Percentiles rank a stretch among this genome's conserved stretches.
phyloP scores from a whole-genome alignment of 2,329 filamentous ascomycete species.

The Claviceps pusilla region DNA sequence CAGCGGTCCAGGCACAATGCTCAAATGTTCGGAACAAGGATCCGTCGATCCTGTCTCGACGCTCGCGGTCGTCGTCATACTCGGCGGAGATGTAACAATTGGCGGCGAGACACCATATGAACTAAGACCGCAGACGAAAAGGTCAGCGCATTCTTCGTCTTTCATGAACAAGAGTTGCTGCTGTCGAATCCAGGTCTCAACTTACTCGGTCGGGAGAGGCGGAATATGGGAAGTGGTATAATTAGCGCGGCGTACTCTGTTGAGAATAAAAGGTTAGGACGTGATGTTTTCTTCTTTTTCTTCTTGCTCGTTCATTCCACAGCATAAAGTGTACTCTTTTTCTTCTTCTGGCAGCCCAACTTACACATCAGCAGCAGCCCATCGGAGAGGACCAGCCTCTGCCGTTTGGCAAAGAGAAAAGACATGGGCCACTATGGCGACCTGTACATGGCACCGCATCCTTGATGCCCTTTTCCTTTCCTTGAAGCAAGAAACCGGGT shows the following conservation, averaged over 20 bases:
- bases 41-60: background rate
- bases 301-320: background rate
- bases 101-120: background rate
- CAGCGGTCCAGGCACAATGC: too few species aligned
- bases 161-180: too few species aligned
- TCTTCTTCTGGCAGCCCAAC: constrained; percentile 2
- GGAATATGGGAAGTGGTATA: background rate
- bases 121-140: background rate
- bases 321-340: background rate
- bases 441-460: constrained; percentile 4
- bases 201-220: background rate
- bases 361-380: constrained; percentile 18
- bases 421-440: constrained; percentile 13
- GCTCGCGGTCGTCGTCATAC: background rate
- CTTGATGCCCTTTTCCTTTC: background rate
- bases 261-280: background rate
- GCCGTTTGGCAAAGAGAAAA: constrained; percentile 15
- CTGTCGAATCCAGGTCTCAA: background rate
- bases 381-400: constrained; percentile 22
- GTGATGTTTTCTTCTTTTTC: background rate
- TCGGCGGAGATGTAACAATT: background rate
- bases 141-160: background rate
- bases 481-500: background rate
- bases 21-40: background rate
- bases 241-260: constrained; percentile 11